phyloP scores from a whole-genome alignment of 2,329 filamentous ascomycete species.

The Xylariaceae sp. region DNA sequence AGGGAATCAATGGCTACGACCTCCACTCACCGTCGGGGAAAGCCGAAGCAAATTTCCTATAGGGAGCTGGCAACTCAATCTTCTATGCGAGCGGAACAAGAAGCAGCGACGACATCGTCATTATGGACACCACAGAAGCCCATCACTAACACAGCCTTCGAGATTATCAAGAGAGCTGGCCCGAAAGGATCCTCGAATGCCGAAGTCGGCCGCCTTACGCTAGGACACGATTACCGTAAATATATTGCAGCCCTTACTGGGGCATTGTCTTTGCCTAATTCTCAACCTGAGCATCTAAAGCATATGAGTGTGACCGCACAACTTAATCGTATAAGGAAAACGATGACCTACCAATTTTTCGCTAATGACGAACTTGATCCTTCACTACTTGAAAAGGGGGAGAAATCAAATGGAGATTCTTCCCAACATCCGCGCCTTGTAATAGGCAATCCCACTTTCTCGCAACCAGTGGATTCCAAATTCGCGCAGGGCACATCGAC shows the following conservation, averaged over 20 bases:
- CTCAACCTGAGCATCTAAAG: constrained; percentile 45
- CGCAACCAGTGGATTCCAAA: constrained; percentile 18
- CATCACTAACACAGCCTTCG: constrained; percentile 37
- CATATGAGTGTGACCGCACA: constrained; percentile 44
- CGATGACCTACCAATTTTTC: constrained; percentile 46
- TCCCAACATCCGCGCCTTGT: not conserved
- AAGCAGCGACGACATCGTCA: constrained; percentile 14
- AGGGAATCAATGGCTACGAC: constrained; percentile 18
- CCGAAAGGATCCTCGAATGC: constrained; percentile 37
- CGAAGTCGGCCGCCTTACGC: constrained; percentile 35
- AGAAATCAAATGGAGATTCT: not conserved
- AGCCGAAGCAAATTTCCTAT: constrained; percentile 12
- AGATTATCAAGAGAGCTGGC: constrained; percentile 39
- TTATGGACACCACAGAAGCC: constrained; percentile 40
- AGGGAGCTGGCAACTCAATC: constrained; percentile 8
- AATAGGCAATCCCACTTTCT: constrained; percentile 17
- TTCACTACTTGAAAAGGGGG: not conserved
- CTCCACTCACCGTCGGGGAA: constrained; percentile 16
- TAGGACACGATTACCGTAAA: constrained; percentile 38
- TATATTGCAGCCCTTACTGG: constrained; percentile 40
- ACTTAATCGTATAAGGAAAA: constrained; percentile 44
- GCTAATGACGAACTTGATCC: constrained; percentile 22
- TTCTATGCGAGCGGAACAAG: constrained; percentile 12
- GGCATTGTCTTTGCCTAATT: constrained; percentile 37
- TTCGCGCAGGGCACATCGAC: constrained; percentile 14